These are phyloP conservation scores for Penicillium aurantiogriseum DNA, from an alignment of 2,329 filamentous ascomycete genomes.

Conservation along the genomic window DNA sequence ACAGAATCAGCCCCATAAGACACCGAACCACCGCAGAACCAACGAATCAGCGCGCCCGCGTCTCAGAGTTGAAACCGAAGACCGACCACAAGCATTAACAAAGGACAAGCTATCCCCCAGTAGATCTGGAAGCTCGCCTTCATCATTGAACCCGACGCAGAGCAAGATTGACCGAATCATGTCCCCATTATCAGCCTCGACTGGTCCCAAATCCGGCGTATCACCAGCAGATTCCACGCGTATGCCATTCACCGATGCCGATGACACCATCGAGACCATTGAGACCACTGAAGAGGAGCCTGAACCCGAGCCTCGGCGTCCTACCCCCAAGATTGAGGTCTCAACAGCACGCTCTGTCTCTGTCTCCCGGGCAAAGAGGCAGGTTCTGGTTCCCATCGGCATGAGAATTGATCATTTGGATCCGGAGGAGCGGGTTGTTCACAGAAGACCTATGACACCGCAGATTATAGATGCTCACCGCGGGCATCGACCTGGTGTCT, in stretches of 20 bases:
- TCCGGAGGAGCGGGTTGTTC: slow-evolving; percentile 31
- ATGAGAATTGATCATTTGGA: slow-evolving; percentile 24
- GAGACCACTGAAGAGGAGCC: slow-evolving; percentile 11
- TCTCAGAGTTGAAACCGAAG: neutral
- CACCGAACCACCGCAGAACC: neutral
- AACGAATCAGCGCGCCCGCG: neutral
- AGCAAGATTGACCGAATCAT: slow-evolving; percentile 13
- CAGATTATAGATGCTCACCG: slow-evolving; percentile 29
- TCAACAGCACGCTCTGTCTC: slow-evolving; percentile 43
- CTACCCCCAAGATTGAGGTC: slow-evolving; percentile 28
- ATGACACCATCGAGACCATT: slow-evolving; percentile 1
- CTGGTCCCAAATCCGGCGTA: slow-evolving; percentile 8
- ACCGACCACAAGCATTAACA: slow-evolving; percentile 10
- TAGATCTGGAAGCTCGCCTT: slow-evolving; percentile 16
- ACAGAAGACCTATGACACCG: slow-evolving; percentile 28
- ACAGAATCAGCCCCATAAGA: neutral
- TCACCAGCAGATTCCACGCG: slow-evolving; percentile 19
- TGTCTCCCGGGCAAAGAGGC: slow-evolving; percentile 34
- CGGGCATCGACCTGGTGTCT: slow-evolving; percentile 33
- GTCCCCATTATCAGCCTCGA: slow-evolving; percentile 14
- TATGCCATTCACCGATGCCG: slow-evolving; percentile 18
- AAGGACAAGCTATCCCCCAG: slow-evolving; percentile 11
- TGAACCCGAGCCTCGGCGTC: slow-evolving; percentile 2
- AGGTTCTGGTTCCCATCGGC: slow-evolving; percentile 39
- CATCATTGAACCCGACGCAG: slow-evolving; percentile 13